Conservation (phyloP, 306 rosid species). For the Gynostemma pentaphyllum region DNA sequence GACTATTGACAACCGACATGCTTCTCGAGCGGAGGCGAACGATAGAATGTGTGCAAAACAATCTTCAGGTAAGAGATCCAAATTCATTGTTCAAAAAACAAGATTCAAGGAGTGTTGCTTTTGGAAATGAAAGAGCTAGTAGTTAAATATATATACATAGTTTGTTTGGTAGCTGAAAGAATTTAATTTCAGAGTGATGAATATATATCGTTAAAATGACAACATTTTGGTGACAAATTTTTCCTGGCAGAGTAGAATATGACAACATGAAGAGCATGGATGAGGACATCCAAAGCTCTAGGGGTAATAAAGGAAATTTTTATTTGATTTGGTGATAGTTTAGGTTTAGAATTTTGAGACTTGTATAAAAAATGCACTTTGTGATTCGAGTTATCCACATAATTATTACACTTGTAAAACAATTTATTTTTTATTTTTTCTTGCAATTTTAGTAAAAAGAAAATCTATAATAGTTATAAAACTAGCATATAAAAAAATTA, state of each 20-base stretch:
- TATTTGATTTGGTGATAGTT: not conserved
- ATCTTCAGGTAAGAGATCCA: constrained; percentile 40
- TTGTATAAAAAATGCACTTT: too few relatives aligned
- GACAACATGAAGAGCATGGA: constrained; percentile 4
- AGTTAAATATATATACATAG: not conserved
- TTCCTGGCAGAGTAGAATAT: not conserved
- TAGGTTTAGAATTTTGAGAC: too few relatives aligned
- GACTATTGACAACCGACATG: constrained; percentile 18
- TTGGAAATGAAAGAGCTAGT: not conserved
- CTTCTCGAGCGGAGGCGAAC: constrained; percentile 38
- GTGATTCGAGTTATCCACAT: too few relatives aligned
- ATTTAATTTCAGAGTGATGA: not conserved
- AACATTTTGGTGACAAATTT: constrained; percentile 3
- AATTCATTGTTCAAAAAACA: not conserved
- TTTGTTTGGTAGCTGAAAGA: not conserved
- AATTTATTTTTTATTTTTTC: too few relatives aligned
- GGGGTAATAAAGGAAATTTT: not conserved
- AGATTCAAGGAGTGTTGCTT: not conserved
- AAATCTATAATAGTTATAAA: too few relatives aligned
- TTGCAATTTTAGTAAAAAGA: too few relatives aligned
- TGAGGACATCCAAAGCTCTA: not conserved
- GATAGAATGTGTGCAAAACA: constrained; percentile 43
- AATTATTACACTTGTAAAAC: too few relatives aligned
- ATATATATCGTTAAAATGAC: constrained; percentile 12
- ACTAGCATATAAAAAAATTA: too few relatives aligned